Base-by-base conservation (phyloP, 2,329 filamentous ascomycete species). In the Keithomyces neogunnii region DNA sequence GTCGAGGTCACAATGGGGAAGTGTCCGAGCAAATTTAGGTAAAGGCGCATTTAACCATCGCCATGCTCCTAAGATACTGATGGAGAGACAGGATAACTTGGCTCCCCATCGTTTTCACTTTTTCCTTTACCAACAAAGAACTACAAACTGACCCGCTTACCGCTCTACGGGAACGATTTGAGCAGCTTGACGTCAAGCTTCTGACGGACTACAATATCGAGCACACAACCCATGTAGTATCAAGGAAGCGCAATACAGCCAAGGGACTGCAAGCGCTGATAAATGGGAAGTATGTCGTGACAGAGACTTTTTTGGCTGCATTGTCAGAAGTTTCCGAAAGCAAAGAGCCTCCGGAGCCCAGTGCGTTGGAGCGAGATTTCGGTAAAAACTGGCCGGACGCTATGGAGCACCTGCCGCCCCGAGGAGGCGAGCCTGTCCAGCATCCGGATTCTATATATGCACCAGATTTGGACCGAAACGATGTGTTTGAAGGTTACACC, bases 181-280 rank as follows among this genome's bases (percentile, higher is more conserved):
- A 95, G 63, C 80, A 85, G 44, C 76, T 95, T n/a, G 93, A 96
- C 63, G 85, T 97, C 66, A 97, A 96, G 66, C 84, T 89, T 11
- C 73, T 87, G 11, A 75, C 80, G 43, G 84, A 90, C 3, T 96
- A 89, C 66, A 71, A 87, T 29, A 71, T 77, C 30, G 76, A 73
- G 13, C 71, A 78, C 31, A 96, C 92, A 0, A 96, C 92, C 0
- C 91, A 97, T 66, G 86, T 95, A 9, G 83, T 97, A 35, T 84
- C 89, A 6, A 88, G 84, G 65, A 96, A 95, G 69, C 80, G 93
- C 46, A 99, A 97, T 65, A 92, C 89, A 0, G 80, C 91, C 0
- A 90, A 89, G 57, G 89, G 88, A 0, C 74, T 99, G 2, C 89
- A 95, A 63, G 92, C 89, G 2, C 74, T 99, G 8, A 84, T 96